Evolutionary conservation across 352 stramenopile species (phyloP).

Genomic region (Thalassiosira livingstoniorum): DNA sequence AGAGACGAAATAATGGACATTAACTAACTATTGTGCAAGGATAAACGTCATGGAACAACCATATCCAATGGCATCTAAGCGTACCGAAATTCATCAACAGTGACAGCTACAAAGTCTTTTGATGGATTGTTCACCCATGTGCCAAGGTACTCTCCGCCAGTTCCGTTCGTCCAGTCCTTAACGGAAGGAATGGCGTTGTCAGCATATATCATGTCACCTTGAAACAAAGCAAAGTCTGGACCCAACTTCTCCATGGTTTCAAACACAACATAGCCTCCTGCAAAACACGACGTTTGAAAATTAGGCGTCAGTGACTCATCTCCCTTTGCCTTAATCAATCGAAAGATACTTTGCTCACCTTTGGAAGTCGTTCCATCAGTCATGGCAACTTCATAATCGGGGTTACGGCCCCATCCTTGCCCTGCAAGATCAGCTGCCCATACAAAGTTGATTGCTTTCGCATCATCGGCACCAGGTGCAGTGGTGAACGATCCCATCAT

Average conservation of each 20-base stretch:
- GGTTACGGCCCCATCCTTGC: slow-evolving; percentile 57
- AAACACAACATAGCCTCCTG: slow-evolving; percentile 58
- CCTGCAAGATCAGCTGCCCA: slow-evolving; percentile 48
- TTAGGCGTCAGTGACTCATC: not conserved
- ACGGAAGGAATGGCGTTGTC: slow-evolving; percentile 45
- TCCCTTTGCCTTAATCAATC: no score
- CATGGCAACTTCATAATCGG: slow-evolving; percentile 39
- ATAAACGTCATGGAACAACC: not conserved
- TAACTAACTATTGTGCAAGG: not conserved
- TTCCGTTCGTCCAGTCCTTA: slow-evolving; percentile 33
- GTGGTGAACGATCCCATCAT: slow-evolving; percentile 50
- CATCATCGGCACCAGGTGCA: slow-evolving; percentile 24
- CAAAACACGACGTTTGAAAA: slow-evolving; percentile 1
- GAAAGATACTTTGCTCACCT: slow-evolving; percentile 21
- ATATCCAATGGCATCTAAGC: not conserved
- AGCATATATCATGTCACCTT: slow-evolving; percentile 58
- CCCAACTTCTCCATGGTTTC: slow-evolving; percentile 45
- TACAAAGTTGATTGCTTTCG: slow-evolving; percentile 41
- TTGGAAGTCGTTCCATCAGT: slow-evolving; percentile 32
- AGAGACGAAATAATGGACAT: not conserved
- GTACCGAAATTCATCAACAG: slow-evolving; percentile 52
- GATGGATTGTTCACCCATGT: slow-evolving; percentile 54
- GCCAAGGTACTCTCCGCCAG: slow-evolving; percentile 18
- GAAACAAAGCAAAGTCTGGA: slow-evolving; percentile 51
- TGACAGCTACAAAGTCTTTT: slow-evolving; percentile 56